A percentile compares a stretch with the other conserved stretches of the same genome.
These are phyloP conservation scores for Neocatenulostroma microsporum DNA, from an alignment of 2,329 filamentous ascomycete species.

Conservation along the genomic window DNA sequence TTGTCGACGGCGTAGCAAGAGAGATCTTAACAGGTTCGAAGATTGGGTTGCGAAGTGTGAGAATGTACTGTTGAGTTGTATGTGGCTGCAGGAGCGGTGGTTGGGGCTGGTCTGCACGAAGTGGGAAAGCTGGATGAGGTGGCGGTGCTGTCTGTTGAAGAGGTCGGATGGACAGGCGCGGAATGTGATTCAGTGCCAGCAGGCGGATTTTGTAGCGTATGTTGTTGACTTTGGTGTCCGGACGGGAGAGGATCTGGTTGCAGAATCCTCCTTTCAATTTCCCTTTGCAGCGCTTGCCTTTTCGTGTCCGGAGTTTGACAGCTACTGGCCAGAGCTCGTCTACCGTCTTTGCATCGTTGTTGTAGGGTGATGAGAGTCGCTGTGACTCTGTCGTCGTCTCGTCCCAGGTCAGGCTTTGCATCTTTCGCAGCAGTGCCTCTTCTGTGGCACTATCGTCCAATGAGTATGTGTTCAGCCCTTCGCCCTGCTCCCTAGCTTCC, in stretches of 20 bases:
- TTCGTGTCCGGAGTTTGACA: slow-evolving; percentile 78
- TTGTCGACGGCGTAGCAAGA: slow-evolving; percentile 72
- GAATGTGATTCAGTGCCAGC: slow-evolving; percentile 77
- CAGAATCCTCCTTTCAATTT: too few species aligned
- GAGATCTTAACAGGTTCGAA: slow-evolving; percentile 86
- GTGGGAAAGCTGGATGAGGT: slow-evolving; percentile 17
- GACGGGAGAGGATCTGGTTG: slow-evolving; percentile 90
- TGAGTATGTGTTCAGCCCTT: slow-evolving; percentile 58
- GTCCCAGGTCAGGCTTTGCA: slow-evolving; percentile 57
- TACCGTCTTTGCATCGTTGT: slow-evolving; percentile 52
- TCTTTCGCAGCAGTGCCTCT: slow-evolving; percentile 52
- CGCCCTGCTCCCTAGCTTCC: slow-evolving; percentile 61
- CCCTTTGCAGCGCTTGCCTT: slow-evolving; percentile 82
- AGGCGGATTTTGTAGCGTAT: slow-evolving; percentile 89
- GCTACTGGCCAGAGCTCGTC: slow-evolving; percentile 74
- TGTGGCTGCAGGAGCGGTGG: slow-evolving; percentile 31
- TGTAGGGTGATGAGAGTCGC: slow-evolving; percentile 42
- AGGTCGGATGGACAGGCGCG: slow-evolving; percentile 66
- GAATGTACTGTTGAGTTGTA: slow-evolving; percentile 64
- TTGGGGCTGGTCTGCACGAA: slow-evolving; percentile 13
- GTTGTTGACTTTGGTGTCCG: slow-evolving; percentile 74
- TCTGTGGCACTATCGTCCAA: slow-evolving; percentile 12
- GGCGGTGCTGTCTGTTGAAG: slow-evolving; percentile 23
- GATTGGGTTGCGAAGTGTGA: slow-evolving; percentile 88
- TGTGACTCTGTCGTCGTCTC: slow-evolving; percentile 52